Percentiles rank a stretch among this genome's conserved stretches.
These are phyloP conservation scores for Alternaria solani DNA, from an alignment of 2,329 filamentous ascomycete species.

Conservation along the genomic window DNA sequence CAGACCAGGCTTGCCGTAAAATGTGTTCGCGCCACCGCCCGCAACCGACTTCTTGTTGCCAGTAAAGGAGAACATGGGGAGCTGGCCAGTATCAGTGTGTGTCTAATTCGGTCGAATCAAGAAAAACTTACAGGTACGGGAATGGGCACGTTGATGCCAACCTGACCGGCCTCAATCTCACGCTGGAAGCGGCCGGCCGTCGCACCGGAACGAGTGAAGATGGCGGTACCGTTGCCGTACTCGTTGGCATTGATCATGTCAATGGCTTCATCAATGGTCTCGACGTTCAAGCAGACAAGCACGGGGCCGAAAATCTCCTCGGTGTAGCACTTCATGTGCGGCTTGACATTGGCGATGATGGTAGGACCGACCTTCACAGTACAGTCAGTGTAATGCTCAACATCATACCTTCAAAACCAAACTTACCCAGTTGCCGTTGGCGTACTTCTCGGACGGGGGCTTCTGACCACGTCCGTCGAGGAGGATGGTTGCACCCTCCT, in stretches of 20 bases:
- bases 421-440: constrained; percentile 78
- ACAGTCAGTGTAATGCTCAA: constrained; percentile 23
- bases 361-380: constrained; percentile 73
- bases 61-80: constrained; percentile 71
- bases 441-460: constrained; percentile 76
- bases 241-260: constrained; percentile 84
- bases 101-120: background rate
- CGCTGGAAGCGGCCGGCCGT: constrained; percentile 81
- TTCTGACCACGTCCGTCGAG: constrained; percentile 79
- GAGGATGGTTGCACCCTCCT: constrained; percentile 82
- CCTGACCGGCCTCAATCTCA: constrained; percentile 83
- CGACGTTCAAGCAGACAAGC: constrained; percentile 79
- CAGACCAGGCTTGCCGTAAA: constrained; percentile 92
- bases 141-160: constrained; percentile 86
- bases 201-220: constrained; percentile 81
- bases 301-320: constrained; percentile 90
- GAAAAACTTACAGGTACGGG: constrained; percentile 59
- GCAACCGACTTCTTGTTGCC: constrained; percentile 87
- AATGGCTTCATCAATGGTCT: constrained; percentile 80
- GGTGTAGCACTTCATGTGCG: constrained; percentile 82
- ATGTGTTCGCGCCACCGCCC: constrained; percentile 89
- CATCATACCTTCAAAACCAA: too few species aligned
- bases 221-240: constrained; percentile 85
- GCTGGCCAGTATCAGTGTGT: constrained; percentile 29
- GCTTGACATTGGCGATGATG: constrained; percentile 81